phyloP scores from a whole-genome alignment of 208 protist genomes.

The Trypanosoma cruzi region DNA sequence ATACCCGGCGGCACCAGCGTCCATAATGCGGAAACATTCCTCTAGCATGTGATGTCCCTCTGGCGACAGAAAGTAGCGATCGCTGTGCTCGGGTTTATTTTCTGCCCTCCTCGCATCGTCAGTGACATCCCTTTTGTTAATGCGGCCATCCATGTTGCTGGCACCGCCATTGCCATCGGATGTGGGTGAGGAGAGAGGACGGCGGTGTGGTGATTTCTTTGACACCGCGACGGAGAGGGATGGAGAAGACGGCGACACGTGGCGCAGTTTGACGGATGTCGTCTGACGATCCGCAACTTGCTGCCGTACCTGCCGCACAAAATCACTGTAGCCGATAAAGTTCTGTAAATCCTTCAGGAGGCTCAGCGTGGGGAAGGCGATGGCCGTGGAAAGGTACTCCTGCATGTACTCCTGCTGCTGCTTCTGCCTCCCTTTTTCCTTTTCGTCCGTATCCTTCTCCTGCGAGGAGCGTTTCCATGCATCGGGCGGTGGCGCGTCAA shows the following conservation, averaged over 20 bases:
- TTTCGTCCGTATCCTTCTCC: too few species aligned
- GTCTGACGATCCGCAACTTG: too few species aligned
- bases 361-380: slow-evolving; percentile 27
- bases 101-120: not conserved
- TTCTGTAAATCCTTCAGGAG: slow-evolving; percentile 54
- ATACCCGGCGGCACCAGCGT: slow-evolving; percentile 35
- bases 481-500: slow-evolving; percentile 39
- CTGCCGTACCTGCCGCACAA: slow-evolving; percentile 28
- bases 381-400: too few species aligned
- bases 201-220: not conserved
- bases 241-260: not conserved
- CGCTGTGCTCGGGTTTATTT: not conserved
- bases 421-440: too few species aligned
- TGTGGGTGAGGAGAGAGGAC: not conserved
- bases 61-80: not conserved
- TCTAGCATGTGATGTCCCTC: slow-evolving; percentile 27
- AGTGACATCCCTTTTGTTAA: not conserved
- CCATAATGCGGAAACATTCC: slow-evolving; percentile 60
- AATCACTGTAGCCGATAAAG: slow-evolving; percentile 49
- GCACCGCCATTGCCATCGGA: too few species aligned
- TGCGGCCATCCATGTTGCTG: not conserved
- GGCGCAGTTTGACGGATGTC: too few species aligned
- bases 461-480: too few species aligned
- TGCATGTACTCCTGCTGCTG: too few species aligned
- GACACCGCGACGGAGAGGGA: too few species aligned